Base-by-base conservation (phyloP, 2,329 filamentous ascomycete genomes). In the Mollisia scopiformis region DNA sequence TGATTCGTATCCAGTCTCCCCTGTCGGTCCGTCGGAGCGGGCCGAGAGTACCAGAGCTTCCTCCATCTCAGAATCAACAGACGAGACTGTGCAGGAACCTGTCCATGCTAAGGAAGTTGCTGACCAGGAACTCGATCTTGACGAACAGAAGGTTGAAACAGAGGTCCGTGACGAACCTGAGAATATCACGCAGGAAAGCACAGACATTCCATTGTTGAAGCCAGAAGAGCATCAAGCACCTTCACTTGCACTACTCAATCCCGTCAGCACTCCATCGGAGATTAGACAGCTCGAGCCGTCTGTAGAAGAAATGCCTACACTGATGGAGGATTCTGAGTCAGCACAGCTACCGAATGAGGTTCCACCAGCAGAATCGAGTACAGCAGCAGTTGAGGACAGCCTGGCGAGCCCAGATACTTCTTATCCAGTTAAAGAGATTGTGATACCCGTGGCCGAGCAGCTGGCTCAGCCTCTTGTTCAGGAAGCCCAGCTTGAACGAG, bases 11-110 rank as follows among this genome's bases (percentile, higher is more conserved):
- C 84, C 85, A 4, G 73, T 81, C 11, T 88, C 85, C 14, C 85
- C 85, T 0, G 71, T 81, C 23, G 79, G 80, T 47, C 79, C 78
- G 16, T 87, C 84, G 6, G 85, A 88, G 60, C 76, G 81, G 39
- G 83, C 80, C 14, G 80, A 82, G 53, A 88, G 85, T 2, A 88
- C 86, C 6, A 85, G 84, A 66, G 86, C 86, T 3, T 88, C 85
- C 0, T 88, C 86, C 0, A 71, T 88, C 10, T 88, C 85, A 6
- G 86, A 87, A 62, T 84, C 82, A 1, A 88, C 85, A 1, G 82
- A 88, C 61, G 84, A 86, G 69, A 87, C 85, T 4, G 72, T 84
- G 1, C 78, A 80, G 47, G 75, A 74, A 49, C 51, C 52, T 19
- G 54, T 33, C 13, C 56, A 23, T 23, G 19, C 35, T 3, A 69